Evolutionary conservation across 139 green algal species (phyloP).

Genomic region (Coelastrella sp.): DNA sequence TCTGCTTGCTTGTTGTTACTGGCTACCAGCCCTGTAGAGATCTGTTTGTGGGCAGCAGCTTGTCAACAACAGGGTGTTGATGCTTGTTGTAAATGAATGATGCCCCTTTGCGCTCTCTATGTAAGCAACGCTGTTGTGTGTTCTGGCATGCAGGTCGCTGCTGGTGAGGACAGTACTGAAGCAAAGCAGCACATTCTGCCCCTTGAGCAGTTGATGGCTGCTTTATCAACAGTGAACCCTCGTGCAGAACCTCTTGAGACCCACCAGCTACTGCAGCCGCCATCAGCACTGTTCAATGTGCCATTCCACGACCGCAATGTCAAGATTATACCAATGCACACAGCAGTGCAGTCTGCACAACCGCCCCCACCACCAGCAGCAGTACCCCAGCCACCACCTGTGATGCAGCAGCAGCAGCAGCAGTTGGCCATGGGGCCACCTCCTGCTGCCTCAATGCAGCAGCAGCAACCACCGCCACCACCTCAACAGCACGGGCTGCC

Average conservation of each 20-base stretch:
- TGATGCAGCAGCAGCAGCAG: slow-evolving; percentile 27
- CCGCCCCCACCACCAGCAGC: neutral
- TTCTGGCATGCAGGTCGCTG: slow-evolving; percentile 14
- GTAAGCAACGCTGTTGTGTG: neutral
- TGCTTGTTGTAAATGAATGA: neutral
- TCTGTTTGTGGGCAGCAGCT: neutral
- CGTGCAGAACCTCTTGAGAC: neutral
- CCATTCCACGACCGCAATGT: slow-evolving; percentile 2
- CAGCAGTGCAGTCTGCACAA: neutral
- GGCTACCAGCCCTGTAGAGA: too few relatives aligned
- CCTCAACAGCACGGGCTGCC: slow-evolving; percentile 22
- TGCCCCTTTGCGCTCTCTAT: neutral
- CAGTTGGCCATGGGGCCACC: neutral
- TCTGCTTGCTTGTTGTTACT: too few relatives aligned
- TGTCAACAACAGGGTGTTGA: neutral
- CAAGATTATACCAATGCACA: neutral
- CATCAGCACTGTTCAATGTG: neutral
- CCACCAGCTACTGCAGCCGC: slow-evolving; percentile 35
- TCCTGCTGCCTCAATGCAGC: too few relatives aligned
- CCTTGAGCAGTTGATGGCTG: neutral
- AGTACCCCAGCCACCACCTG: neutral
- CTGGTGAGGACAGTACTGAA: slow-evolving; percentile 19
- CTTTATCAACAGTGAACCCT: neutral
- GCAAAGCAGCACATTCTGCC: neutral
- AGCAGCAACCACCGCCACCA: neutral